Conservation (phyloP, 768 basidiomycete genomes). For the Cubamyces lactineus region DNA sequence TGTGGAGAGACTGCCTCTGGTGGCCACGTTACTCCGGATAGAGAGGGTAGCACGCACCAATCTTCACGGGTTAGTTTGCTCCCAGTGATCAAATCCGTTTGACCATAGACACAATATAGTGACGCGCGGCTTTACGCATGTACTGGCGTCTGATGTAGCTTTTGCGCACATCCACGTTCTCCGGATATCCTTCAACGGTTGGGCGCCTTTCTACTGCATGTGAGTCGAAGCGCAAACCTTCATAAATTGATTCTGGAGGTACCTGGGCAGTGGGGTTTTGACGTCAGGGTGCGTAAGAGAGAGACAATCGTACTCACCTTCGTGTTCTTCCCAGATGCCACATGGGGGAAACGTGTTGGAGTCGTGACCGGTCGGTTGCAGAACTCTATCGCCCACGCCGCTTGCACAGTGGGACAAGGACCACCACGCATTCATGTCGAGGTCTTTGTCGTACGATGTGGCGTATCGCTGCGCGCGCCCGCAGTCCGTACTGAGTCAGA, state of each 20-base stretch:
- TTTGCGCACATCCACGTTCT: not conserved
- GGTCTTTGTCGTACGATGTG: not conserved
- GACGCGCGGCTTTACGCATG: not conserved
- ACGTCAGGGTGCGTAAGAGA: slow-evolving; percentile 5
- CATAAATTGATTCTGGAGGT: too few species aligned
- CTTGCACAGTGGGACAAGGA: not conserved
- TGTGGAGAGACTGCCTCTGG: too few species aligned
- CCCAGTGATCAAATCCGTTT: too few species aligned
- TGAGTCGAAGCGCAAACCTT: too few species aligned
- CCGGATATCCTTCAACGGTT: not conserved
- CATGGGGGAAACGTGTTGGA: slow-evolving; percentile 7
- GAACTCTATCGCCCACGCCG: not conserved
- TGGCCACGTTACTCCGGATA: too few species aligned
- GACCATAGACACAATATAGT: too few species aligned
- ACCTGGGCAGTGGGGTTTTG: not conserved
- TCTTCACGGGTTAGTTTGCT: too few species aligned
- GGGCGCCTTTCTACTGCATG: not conserved
- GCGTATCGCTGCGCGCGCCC: not conserved
- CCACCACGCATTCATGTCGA: slow-evolving; percentile 12
- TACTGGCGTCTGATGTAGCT: not conserved
- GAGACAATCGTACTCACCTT: too few species aligned
- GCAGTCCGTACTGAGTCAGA: not conserved
- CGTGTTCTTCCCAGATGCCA: not conserved
- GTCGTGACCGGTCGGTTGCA: not conserved
- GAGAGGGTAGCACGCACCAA: too few species aligned